Conservation (phyloP, 192 early-diverging fungal species). For the Coemansia sp. region DNA sequence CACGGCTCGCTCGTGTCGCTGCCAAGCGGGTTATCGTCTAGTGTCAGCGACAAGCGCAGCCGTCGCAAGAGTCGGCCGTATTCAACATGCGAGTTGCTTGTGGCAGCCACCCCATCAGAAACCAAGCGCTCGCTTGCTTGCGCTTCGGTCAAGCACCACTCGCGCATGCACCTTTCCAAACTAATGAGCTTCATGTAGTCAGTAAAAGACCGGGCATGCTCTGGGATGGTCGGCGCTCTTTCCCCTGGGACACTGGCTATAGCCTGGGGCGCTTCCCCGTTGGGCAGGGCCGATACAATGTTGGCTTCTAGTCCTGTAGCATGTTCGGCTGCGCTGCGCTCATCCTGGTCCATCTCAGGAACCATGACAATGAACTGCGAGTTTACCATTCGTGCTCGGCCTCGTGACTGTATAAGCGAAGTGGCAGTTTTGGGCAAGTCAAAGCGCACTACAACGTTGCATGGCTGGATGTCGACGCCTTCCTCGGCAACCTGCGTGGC, state of each 20-base stretch:
- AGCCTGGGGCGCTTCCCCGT: neutral
- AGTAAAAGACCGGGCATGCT: constrained; percentile 23
- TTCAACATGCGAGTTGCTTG: constrained; percentile 9
- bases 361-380: constrained; percentile 78
- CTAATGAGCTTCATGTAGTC: constrained; percentile 42
- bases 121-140: neutral
- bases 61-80: constrained; percentile 18
- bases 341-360: constrained; percentile 21
- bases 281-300: neutral
- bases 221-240: constrained; percentile 1
- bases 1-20: constrained; percentile 33
- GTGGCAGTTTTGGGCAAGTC: constrained; percentile 70
- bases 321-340: neutral
- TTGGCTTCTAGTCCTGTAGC: neutral
- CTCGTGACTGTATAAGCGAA: constrained; percentile 86
- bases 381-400: constrained; percentile 68
- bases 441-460: constrained; percentile 84
- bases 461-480: constrained; percentile 89
- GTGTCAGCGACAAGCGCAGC: constrained; percentile 4
- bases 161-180: constrained; percentile 59
- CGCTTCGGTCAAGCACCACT: constrained; percentile 52
- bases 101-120: constrained; percentile 13
- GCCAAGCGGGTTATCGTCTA: constrained; percentile 20
- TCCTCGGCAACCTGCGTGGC: constrained; percentile 95
- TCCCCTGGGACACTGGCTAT: no score